Base-by-base conservation (phyloP, 306 rosid genomes). In the Vachellia pachyceras region DNA sequence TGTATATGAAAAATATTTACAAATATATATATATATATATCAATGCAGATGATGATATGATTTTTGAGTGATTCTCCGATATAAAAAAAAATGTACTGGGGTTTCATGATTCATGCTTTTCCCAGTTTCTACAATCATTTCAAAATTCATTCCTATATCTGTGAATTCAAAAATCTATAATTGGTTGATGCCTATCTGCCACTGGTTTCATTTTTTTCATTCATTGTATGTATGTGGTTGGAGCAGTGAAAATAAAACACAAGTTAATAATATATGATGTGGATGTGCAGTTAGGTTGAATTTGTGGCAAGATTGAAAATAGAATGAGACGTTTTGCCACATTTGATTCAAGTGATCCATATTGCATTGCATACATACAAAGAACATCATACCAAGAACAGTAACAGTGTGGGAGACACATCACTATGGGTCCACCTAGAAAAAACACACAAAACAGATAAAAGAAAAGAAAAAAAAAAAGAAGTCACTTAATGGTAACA, bases 41-140 rank as follows among this genome's bases (percentile, higher is more conserved):
- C n/a, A 60, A 40, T 58, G 65, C 10, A 58, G 65, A 58, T 58
- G 65, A 69, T 69, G 37, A 44, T 69, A 5, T 69, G 74, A 41
- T n/a, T 69, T 20, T 69, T 11, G 55, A 42, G 74, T 5, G 44
- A 69, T 42, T 20, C 37, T 69, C 54, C 5, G 44, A 23, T 5
- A 69, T 5, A 69, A 50, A 14, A 20, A 22, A 11, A 29, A 29
- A 0, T 29, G 33, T 29, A 11, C 11, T 69, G 55, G 39, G 74
- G 55, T 69, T 44, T 69, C 54, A 69, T 44, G 55, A 42, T 42
- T 44, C 39, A 44, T 22, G 15, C 20, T 42, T 41, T 11, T 2
- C 36, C 33, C 20, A 7, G 33, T 55, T 55, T 55, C 13, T 9
- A 20, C 20, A 10, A 69, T 41, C 52, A 41, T 69, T 14, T 69